A percentile compares a stretch with the other conserved stretches of the same genome.
Evolutionary conservation across 2,329 filamentous ascomycete genomes (phyloP).

Genomic region (Penicillium frequentans): DNA sequence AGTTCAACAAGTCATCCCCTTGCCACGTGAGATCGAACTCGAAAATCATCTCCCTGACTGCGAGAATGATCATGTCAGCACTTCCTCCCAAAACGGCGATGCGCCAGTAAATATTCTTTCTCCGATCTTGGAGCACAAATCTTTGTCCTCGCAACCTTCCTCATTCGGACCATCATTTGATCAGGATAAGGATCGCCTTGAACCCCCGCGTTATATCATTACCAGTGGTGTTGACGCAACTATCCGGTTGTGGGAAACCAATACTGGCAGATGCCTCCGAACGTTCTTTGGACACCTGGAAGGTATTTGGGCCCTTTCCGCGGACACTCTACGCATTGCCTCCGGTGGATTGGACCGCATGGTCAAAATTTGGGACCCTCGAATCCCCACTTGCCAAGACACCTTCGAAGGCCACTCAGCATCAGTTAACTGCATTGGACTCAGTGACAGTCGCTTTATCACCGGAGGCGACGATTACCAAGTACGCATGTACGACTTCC

Average conservation of each 20-base stretch:
- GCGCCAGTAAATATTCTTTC: constrained; percentile 24
- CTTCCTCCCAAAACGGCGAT: constrained; percentile 31
- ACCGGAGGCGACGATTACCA: constrained; percentile 94
- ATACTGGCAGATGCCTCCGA: constrained; percentile 75
- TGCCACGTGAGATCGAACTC: constrained; percentile 86
- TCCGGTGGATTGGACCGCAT: constrained; percentile 90
- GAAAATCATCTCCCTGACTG: constrained; percentile 65
- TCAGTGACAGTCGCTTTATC: constrained; percentile 86
- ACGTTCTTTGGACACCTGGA: constrained; percentile 97
- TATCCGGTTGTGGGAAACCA: constrained; percentile 88
- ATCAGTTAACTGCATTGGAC: constrained; percentile 87
- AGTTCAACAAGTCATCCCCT: constrained; percentile 83
- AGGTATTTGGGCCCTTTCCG: constrained; percentile 90
- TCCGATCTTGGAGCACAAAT: constrained; percentile 24
- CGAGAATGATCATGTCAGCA: constrained; percentile 56
- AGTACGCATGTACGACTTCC: constrained; percentile 78
- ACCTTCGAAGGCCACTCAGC: constrained; percentile 90
- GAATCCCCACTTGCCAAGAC: constrained; percentile 85
- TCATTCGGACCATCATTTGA: constrained; percentile 65
- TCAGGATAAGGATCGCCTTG: constrained; percentile 60
- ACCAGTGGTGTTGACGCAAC: constrained; percentile 90
- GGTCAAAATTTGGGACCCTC: constrained; percentile 94
- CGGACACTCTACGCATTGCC: constrained; percentile 83
- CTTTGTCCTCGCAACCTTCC: constrained; percentile 45
- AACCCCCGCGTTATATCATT: constrained; percentile 87